phyloP scores from a whole-genome alignment of 140 eudicot species.

The Bidens hawaiensis region DNA sequence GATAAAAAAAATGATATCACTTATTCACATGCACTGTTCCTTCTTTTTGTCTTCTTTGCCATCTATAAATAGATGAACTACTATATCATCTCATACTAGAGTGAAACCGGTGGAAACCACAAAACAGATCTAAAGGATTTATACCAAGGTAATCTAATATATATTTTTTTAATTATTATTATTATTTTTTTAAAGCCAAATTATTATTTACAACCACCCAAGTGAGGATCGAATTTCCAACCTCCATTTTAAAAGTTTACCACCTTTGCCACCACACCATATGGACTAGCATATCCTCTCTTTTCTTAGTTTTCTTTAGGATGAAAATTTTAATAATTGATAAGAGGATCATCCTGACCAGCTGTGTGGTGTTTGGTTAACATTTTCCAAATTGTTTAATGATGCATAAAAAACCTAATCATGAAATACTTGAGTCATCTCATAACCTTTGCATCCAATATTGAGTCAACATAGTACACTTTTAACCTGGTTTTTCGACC shows the following conservation, averaged over 20 bases:
- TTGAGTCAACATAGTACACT: not conserved
- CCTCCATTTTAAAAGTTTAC: too few relatives aligned
- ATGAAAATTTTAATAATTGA: not conserved
- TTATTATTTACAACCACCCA: too few relatives aligned
- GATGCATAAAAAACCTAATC: not conserved
- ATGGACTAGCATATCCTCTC: too few relatives aligned
- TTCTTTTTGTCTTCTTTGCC: conserved; percentile 1
- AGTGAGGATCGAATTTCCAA: too few relatives aligned
- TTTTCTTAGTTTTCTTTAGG: not conserved
- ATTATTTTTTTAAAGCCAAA: too few relatives aligned
- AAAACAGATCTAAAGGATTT: not conserved
- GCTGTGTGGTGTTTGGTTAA: not conserved
- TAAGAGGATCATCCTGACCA: not conserved
- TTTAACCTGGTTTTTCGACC: not conserved
- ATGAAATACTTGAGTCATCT: not conserved
- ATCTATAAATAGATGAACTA: not conserved
- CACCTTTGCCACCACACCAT: too few relatives aligned
- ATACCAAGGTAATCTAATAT: conserved; percentile 1
- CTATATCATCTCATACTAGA: not conserved
- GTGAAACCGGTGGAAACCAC: not conserved
- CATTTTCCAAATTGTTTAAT: not conserved
- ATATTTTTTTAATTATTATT: too few relatives aligned
- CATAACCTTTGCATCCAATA: not conserved
- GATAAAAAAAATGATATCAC: not conserved
- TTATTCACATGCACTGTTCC: not conserved